Evolutionary conservation across 139 green algal species (phyloP).

Genomic region (Choricystis sp.): DNA sequence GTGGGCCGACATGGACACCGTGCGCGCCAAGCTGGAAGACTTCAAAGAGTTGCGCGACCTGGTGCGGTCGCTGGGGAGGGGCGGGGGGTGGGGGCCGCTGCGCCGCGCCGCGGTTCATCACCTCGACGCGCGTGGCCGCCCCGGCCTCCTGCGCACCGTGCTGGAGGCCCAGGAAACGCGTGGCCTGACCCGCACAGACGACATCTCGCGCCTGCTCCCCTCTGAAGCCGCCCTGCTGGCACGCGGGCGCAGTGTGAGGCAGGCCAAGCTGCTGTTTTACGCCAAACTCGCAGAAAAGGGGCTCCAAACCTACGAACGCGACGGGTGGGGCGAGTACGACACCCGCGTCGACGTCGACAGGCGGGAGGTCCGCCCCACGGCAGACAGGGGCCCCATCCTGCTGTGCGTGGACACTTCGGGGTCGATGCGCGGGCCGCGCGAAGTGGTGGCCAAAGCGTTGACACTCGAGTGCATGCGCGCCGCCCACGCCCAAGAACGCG

Average conservation of each 20-base stretch:
- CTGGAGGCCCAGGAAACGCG: constrained; percentile 75
- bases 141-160: constrained; percentile 58
- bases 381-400: constrained; percentile 70
- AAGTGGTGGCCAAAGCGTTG: constrained; percentile 76
- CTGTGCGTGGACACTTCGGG: constrained; percentile 79
- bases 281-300: constrained; percentile 62
- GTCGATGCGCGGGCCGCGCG: constrained; percentile 44
- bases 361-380: constrained; percentile 59
- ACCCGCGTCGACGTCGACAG: constrained; percentile 44
- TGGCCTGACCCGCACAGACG: constrained; percentile 61
- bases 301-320: constrained; percentile 66
- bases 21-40: constrained; percentile 60
- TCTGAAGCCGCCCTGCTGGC: constrained; percentile 47
- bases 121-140: constrained; percentile 35
- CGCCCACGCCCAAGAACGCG: constrained; percentile 44
- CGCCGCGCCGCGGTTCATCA: constrained; percentile 45
- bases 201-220: constrained; percentile 69
- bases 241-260: constrained; percentile 40
- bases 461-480: constrained; percentile 54
- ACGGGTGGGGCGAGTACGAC: constrained; percentile 71
- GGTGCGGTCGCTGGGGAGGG: constrained; percentile 57
- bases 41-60: constrained; percentile 71
- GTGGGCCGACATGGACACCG: constrained; percentile 58
- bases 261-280: constrained; percentile 75
- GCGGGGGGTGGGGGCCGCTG: constrained; percentile 68